Base-by-base conservation (phyloP, 768 basidiomycete genomes). In the Amanita pallidorosea region DNA sequence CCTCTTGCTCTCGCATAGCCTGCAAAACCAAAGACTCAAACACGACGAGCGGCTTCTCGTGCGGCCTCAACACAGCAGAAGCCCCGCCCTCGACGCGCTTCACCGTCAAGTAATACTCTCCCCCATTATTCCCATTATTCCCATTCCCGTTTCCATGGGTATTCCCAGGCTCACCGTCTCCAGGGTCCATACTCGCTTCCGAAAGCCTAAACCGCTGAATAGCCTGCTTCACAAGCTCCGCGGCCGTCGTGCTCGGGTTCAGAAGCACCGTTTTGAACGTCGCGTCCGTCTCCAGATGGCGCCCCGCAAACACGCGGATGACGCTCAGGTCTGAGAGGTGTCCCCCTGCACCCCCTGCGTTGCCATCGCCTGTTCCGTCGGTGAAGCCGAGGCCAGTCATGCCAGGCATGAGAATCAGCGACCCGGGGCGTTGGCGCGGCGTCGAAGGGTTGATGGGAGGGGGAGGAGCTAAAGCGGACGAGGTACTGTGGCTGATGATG, bases 191-290 rank as follows among this genome's bases (percentile, higher is more conserved):
- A 6, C 18, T 34, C n/a, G 74, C 67, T 7, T 46, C 46, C 0
- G 85, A 80, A 4, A 98, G 70, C 29, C 89, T 72, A 80, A 99
- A 98, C 6, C 96, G 82, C 64, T 97, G 95, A 50, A 93, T 84
- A 5, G 94, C 90, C 69, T 99, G 96, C 51, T 79, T 76, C 46
- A 98, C 77, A 37, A 99, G 79, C 53, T 96, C 95, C 0, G 74
- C 68, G 0, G 90, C 79, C 0, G 85, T 87, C 0, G 95, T 97
- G 1, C 81, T 82, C 4, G 86, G 71, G 59, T 94, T 97, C 51
- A 98, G 76, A 15, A 98, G 68, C 1, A 95, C 96, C 5, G 96
- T 98, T 71, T 98, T 98, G 77, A 99, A 99, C 5, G 95, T 96
- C 2, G 93, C 91, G 58, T 98, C 94, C 0, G 92, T 90, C 63